Evolutionary conservation across 345 rosid species (phyloP), one percentile per base, ranked within the genome.

Genomic region (Heritiera fomes): DNA sequence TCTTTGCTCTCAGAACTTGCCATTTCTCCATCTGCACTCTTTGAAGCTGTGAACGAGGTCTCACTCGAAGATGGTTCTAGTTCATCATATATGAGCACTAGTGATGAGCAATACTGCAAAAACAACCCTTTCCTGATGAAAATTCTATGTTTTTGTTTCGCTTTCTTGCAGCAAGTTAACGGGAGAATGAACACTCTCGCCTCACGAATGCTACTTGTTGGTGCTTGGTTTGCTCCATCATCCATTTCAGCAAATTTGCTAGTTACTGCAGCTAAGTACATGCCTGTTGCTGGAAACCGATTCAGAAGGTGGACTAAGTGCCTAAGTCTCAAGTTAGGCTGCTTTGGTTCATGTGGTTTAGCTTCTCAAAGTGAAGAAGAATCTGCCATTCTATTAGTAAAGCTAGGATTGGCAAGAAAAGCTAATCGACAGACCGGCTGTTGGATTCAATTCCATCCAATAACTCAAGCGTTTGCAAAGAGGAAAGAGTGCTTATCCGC

Each of bases 211-310:
- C 89, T 93, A 62, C 89, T 92, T 3, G 97, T 88, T 7, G 97
- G 96, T 55, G 93, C 92, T 82, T 95, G 98, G 97, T 89, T 95
- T 81, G 99, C 94, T 76, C 93, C 98, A 0, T 90, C 90, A 17
- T 88, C 97, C 0, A 83, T 93, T 60, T 77, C 94, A 0, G 91
- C 82, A 20, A 87, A 64, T 79, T 68, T 93, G 80, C 89, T 95
- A 34, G 91, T 89, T 46, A 66, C 89, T 62, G 92, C 95, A 2
- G 95, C 99, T 46, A 90, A 88, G 71, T 82, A 82, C 74, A 80
- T 92, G 91, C 87, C 97, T n/a, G 77, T 75, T 61, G 76, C 86
- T 61, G 88, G 90, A 15, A 91, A 87, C 79, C 80, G 86, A 66
- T 81, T 95, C 10, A 80, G 84, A 75, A 86, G 86, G 80, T 93